phyloP scores from a whole-genome alignment of 306 rosid species.

The Quercus wislizeni region DNA sequence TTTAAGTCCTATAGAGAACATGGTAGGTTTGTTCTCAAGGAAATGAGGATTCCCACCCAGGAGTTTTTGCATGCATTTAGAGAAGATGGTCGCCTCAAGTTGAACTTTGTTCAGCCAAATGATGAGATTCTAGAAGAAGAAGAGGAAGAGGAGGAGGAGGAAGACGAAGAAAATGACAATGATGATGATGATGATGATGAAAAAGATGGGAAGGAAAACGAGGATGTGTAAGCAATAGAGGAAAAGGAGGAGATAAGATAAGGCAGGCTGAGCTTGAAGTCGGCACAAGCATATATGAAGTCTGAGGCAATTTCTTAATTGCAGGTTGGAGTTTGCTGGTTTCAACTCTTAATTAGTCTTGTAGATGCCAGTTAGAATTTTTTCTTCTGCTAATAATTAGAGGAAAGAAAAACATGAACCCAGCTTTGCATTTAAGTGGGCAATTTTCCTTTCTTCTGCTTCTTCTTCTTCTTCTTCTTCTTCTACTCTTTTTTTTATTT shows the following conservation, averaged over 20 bases:
- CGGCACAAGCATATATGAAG: background rate
- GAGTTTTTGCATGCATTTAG: conserved; percentile 78
- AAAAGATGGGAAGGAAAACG: background rate
- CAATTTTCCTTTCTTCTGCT: background rate
- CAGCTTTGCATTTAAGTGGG: background rate
- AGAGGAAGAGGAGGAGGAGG: conserved; percentile 20
- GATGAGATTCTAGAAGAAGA: conserved; percentile 30
- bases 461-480: background rate
- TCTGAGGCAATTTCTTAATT: background rate
- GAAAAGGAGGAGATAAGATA: background rate
- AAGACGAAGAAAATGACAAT: conserved; percentile 13
- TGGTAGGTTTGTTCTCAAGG: conserved; percentile 75
- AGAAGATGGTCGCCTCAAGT: conserved; percentile 75
- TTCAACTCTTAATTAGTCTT: background rate
- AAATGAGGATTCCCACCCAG: conserved; percentile 54
- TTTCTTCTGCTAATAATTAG: background rate
- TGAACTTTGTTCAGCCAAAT: conserved; percentile 56
- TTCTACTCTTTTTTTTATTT: background rate
- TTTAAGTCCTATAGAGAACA: conserved; percentile 61
- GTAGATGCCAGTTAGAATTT: background rate
- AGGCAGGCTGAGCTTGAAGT: background rate
- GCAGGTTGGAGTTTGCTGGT: background rate
- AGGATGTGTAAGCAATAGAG: background rate
- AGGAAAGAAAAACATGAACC: background rate
- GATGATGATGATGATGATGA: conserved; percentile 1